Evolutionary conservation across 768 basidiomycete species (phyloP).

Genomic region (Sutorius australiensis): DNA sequence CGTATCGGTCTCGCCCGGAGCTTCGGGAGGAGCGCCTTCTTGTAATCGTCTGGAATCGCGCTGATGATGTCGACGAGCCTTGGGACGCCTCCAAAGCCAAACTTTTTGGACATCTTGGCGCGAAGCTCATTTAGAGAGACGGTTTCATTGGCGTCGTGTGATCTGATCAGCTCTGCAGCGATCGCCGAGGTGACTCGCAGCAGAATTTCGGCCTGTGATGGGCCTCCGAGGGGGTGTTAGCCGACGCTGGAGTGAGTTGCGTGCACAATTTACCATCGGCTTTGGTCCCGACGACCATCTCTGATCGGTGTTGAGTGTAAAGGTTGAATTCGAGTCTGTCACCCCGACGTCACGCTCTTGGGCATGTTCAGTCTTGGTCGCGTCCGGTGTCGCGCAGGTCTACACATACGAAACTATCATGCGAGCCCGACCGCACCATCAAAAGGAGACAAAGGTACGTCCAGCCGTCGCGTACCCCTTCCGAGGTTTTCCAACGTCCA

Average conservation of each 20-base stretch:
- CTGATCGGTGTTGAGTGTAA: conserved; percentile 1
- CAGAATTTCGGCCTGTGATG: conserved; percentile 86
- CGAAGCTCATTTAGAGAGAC: conserved; percentile 89
- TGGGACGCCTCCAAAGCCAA: conserved; percentile 81
- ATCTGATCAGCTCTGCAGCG: conserved; percentile 88
- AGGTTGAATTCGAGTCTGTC: background rate
- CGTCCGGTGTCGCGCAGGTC: conserved; percentile 8
- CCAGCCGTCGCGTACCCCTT: background rate
- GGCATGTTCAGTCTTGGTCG: conserved; percentile 9
- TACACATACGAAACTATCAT: conserved; percentile 14
- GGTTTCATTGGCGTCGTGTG: conserved; percentile 70
- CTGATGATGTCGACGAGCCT: conserved; percentile 96
- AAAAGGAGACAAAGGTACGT: conserved; percentile 29
- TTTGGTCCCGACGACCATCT: conserved; percentile 41
- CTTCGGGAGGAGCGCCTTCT: conserved; percentile 85
- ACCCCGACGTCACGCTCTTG: background rate
- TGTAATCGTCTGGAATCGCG: conserved; percentile 96
- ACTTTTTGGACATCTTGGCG: conserved; percentile 85
- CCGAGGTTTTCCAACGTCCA: background rate
- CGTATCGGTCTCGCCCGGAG: conserved; percentile 91
- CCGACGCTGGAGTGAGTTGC: background rate
- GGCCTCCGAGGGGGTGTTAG: conserved; percentile 38
- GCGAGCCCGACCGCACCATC: conserved; percentile 12
- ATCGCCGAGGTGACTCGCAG: conserved; percentile 92
- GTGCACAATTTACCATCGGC: conserved; percentile 30